A percentile compares a stretch with the other conserved stretches of the same genome.
Evolutionary conservation across 768 basidiomycete genomes (phyloP).

Genomic region (Tremella fuciformis): DNA sequence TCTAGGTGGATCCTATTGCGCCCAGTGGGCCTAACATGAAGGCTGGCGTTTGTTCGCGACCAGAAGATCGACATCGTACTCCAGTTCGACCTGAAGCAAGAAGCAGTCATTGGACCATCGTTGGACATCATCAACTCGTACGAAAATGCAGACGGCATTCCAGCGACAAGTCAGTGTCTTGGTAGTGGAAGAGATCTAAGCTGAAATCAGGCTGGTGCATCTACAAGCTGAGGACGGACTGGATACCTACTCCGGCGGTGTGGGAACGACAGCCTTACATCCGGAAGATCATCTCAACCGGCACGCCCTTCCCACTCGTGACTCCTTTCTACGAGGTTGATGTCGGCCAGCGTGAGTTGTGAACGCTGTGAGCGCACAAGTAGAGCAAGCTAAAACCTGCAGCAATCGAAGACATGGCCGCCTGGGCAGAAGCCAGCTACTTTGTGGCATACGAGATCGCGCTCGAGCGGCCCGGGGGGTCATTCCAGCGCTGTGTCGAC

Average conservation of each 20-base stretch:
- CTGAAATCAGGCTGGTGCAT: slow-evolving; percentile 7
- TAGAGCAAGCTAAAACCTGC: neutral
- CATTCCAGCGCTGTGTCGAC: slow-evolving; percentile 7
- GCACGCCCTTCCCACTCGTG: neutral
- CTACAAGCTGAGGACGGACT: slow-evolving; percentile 8
- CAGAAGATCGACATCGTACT: slow-evolving; percentile 4
- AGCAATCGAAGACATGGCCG: slow-evolving; percentile 2
- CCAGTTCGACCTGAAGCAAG: slow-evolving; percentile 10
- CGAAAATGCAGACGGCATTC: slow-evolving; percentile 1
- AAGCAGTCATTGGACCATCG: slow-evolving; percentile 5
- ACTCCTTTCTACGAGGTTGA: slow-evolving; percentile 9
- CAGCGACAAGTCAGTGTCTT: slow-evolving; percentile 2
- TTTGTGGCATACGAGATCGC: slow-evolving; percentile 11
- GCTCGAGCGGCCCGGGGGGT: neutral
- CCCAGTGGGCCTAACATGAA: neutral
- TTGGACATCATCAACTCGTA: slow-evolving; percentile 5
- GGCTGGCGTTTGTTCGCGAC: slow-evolving; percentile 5
- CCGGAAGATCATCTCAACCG: neutral
- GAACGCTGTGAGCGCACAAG: neutral
- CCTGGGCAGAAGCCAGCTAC: slow-evolving; percentile 2
- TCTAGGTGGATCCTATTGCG: neutral
- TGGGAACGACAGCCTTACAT: slow-evolving; percentile 6
- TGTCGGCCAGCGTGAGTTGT: slow-evolving; percentile 1
- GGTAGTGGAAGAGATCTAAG: neutral
- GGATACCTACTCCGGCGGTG: slow-evolving; percentile 1